Base-by-base conservation (phyloP, 768 basidiomycete genomes). In the Tulasnella sp. region DNA sequence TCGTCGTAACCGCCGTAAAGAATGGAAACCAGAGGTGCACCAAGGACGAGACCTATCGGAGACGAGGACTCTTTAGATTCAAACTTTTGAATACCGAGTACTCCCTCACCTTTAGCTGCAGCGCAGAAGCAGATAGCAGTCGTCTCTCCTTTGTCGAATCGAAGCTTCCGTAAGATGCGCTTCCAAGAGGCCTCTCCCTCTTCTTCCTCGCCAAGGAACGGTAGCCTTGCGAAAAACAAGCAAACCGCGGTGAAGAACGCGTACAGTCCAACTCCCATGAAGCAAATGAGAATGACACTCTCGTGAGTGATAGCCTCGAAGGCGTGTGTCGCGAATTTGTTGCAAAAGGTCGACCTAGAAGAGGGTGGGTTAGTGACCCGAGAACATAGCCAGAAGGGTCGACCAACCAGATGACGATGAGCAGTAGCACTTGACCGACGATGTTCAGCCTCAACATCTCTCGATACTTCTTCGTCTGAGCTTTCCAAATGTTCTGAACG, bases 71-170 rank as follows among this genome's bases (percentile, higher is more conserved):
- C 37, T 14, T 54, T 76, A 41, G 22, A 77, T 46, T 34, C 64
- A 22, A 11, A 7, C 16, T 69, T 40, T 46, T 46, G n/a, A 34
- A 22, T 14, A 14, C 8, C 0, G 64, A 40, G 28, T 0, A 0
- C 16, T 18, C 77, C 6, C 31, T 24, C 22, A 72, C 84, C 84
- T 77, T 85, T 85, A 34, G 85, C 85, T 6, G 84, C 84, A 24
- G 84, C 84, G 76, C 85, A 85, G 78, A 84, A 85, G 73, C 85
- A 85, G 14, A 84, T 83, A 14, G 85, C 84, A 12, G 84, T 83
- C 18, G 84, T 82, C 74, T 84, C 84, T 42, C 69, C 54, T 77
- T 85, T 85, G n/a, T 75, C 80, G 77, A 85, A 84, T 46, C 83
- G 77, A 9, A 76, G 20, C 20, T 64, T 50, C 37, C 77, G 58